Conservation (phyloP, 371 early-diverging fungal genomes). For the Apophysomyces elegans region DNA sequence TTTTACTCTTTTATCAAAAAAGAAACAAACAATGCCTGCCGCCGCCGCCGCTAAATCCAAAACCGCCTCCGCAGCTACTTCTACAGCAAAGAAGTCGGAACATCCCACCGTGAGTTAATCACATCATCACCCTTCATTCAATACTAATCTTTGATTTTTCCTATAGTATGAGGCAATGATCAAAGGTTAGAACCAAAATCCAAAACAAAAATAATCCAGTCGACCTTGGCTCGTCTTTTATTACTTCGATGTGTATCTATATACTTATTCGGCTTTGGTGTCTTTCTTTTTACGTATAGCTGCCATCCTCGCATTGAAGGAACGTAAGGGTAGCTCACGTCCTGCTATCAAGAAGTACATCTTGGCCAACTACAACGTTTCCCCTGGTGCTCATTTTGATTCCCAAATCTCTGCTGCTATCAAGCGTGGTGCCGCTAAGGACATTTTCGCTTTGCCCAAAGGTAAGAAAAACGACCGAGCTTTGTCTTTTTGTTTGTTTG, state of each 20-base stretch:
- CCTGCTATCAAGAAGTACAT: conserved; percentile 87
- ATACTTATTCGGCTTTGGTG: too few species aligned
- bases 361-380: conserved; percentile 71
- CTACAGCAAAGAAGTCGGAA: conserved; percentile 51
- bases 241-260: too few species aligned
- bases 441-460: conserved; percentile 72
- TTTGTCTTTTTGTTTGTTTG: conserved; percentile 5
- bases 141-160: conserved; percentile 10
- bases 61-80: conserved; percentile 22
- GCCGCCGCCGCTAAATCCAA: conserved; percentile 27
- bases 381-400: conserved; percentile 58
- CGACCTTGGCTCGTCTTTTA: background rate
- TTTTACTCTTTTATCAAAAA: too few species aligned
- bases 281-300: conserved; percentile 24
- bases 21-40: too few species aligned
- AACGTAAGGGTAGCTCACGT: conserved; percentile 80
- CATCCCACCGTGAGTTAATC: conserved; percentile 50
- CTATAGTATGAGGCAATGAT: conserved; percentile 56
- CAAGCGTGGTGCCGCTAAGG: conserved; percentile 74
- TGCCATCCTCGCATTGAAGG: conserved; percentile 72
- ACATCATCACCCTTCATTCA: background rate
- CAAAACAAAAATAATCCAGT: background rate
- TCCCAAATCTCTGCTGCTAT: conserved; percentile 72
- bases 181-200: conserved; percentile 30
- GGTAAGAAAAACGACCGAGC: conserved; percentile 38